Evolutionary conservation across 176 grass and related monocot genomes (phyloP), one percentile per base, ranked within the genome.

Genomic region (Oryza coarctata): DNA sequence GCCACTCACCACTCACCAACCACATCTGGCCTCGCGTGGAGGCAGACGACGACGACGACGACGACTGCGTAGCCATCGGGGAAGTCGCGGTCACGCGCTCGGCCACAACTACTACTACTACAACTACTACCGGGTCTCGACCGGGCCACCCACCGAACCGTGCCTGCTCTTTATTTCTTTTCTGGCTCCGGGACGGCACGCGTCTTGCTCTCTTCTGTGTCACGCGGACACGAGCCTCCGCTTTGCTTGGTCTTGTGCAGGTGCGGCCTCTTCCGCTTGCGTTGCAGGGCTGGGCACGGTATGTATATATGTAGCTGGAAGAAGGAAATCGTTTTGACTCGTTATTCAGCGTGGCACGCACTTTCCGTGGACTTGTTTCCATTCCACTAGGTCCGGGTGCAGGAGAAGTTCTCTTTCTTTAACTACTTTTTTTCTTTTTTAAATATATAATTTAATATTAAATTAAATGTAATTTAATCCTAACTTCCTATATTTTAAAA

Each of bases 141-240:
- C 82, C 39, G 64, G 22, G 82, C 77, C 87, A 81, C 25, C 71
- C 65, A 85, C 82, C 82, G 0, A 55, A 83, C 79, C 4, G 66
- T 55, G 50, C 7, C 50, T 55, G n/a, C n/a, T n/a, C 20, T 20
- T 0, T 0, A 47, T 4, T 17, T 10, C 7, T 20, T 18, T 55
- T 55, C 18, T 14, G 43, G 12, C 43, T 45, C 43, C 3, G 43
- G 43, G 1, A 45, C 43, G 43, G 43, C 43, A 45, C 43, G 43
- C 43, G 43, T 45, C 43, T 45, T 14, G 43, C 43, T 38, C 36
- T 38, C 10, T 10, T 39, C 49, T 1, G 6, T 7, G 6, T 4
- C 6, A 8, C 14, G 50, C 50, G 1, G 4, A 0, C 50, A 7
- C 20, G 20, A n/a, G n/a, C n/a, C n/a, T n/a, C n/a, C 20, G 50